Evolutionary conservation across 2,329 filamentous ascomycete species (phyloP).

Genomic region (Sordariomycetes sp.): DNA sequence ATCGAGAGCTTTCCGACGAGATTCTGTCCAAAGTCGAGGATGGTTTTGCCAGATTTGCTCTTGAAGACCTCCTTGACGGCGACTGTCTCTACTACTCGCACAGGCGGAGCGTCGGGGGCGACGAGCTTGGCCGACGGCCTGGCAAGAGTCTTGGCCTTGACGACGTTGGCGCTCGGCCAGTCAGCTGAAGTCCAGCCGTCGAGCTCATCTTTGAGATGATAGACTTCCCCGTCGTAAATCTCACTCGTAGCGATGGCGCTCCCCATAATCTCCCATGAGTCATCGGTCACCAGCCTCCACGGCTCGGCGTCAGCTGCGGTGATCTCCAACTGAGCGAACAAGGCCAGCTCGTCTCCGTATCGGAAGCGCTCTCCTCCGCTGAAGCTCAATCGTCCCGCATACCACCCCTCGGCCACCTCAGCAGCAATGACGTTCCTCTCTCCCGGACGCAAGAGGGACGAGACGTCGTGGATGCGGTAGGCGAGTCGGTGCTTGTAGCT

Average conservation of each 20-base stretch:
- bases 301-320: constrained; percentile 17
- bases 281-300: constrained; percentile 19
- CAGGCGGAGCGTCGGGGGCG: constrained; percentile 32
- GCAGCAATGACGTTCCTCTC: constrained; percentile 25
- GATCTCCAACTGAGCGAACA: constrained; percentile 28
- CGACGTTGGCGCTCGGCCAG: constrained; percentile 3
- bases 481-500: constrained; percentile 38
- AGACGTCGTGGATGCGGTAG: constrained; percentile 45
- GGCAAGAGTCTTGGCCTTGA: constrained; percentile 15
- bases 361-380: constrained; percentile 12
- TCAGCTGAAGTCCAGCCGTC: background rate
- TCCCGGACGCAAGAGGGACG: constrained; percentile 22
- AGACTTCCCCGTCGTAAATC: too few relatives aligned
- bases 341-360: constrained; percentile 19
- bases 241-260: constrained; percentile 47
- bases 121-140: constrained; percentile 20
- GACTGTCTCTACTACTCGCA: constrained; percentile 18
- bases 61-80: constrained; percentile 15
- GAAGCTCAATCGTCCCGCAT: constrained; percentile 20
- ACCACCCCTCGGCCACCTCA: constrained; percentile 43
- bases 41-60: constrained; percentile 23
- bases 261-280: constrained; percentile 26
- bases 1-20: constrained; percentile 46
- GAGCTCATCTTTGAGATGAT: constrained; percentile 6
- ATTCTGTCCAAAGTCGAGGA: constrained; percentile 49